phyloP scores from a whole-genome alignment of 805 yeast species.

The Teunomyces gatunensis region DNA sequence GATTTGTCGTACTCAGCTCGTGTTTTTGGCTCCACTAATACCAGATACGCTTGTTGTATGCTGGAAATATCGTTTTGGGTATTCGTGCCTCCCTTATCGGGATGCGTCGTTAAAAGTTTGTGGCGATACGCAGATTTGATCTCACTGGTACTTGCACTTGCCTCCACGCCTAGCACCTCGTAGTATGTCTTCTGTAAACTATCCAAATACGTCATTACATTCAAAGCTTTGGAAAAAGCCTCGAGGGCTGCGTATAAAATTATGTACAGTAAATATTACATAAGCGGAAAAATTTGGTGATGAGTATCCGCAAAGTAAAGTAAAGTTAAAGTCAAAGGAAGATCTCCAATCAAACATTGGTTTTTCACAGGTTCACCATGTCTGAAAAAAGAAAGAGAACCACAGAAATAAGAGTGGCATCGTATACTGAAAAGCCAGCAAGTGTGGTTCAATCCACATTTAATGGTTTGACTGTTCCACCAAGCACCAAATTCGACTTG shows the following conservation, averaged over 20 bases:
- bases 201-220: constrained; percentile 4
- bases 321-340: no score
- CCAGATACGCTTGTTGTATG: constrained; percentile 64
- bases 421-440: constrained; percentile 43
- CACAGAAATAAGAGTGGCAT: constrained; percentile 39
- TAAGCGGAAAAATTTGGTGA: constrained; percentile 5
- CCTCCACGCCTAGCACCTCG: constrained; percentile 53
- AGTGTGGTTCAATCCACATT: constrained; percentile 70
- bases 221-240: neutral
- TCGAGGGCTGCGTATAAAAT: neutral
- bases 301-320: constrained; percentile 3
- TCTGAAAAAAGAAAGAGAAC: constrained; percentile 31
- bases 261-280: neutral
- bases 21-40: constrained; percentile 39
- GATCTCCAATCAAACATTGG: no score
- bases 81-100: constrained; percentile 56
- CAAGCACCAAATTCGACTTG: constrained; percentile 57
- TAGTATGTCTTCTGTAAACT: constrained; percentile 39
- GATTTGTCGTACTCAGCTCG: constrained; percentile 54
- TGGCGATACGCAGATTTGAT: constrained; percentile 64
- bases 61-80: neutral
- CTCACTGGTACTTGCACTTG: constrained; percentile 33
- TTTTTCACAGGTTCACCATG: neutral
- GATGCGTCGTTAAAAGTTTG: constrained; percentile 65
- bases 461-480: constrained; percentile 69